phyloP scores from a whole-genome alignment of 805 yeast species.

The Ogataea saltuana region DNA sequence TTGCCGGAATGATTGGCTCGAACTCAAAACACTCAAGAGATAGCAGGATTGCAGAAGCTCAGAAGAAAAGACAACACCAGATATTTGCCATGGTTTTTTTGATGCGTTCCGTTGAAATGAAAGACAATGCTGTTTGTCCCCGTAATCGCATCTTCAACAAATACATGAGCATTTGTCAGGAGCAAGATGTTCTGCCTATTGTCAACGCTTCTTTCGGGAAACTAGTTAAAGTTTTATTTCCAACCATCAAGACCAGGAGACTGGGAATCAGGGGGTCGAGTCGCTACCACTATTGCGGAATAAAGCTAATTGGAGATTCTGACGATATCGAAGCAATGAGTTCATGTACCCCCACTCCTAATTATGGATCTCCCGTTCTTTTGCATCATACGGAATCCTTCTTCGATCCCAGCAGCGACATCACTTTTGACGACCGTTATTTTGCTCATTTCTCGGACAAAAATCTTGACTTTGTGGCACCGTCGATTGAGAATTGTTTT shows the following conservation, averaged over 20 bases:
- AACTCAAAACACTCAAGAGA: slow-evolving; percentile 20
- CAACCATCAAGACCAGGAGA: slow-evolving; percentile 70
- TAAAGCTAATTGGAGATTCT: slow-evolving; percentile 46
- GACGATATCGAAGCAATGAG: slow-evolving; percentile 27
- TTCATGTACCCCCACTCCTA: slow-evolving; percentile 16
- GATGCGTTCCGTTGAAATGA: slow-evolving; percentile 57
- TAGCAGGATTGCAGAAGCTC: slow-evolving; percentile 23
- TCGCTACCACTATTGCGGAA: slow-evolving; percentile 84
- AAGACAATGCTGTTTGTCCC: slow-evolving; percentile 56
- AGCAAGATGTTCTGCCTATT: slow-evolving; percentile 54
- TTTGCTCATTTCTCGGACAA: slow-evolving; percentile 15
- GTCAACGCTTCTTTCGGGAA: slow-evolving; percentile 82
- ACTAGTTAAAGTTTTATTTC: slow-evolving; percentile 63
- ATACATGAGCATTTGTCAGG: slow-evolving; percentile 59
- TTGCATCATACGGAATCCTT: slow-evolving; percentile 5
- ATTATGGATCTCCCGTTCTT: slow-evolving; percentile 18
- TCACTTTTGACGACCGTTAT: slow-evolving; percentile 16
- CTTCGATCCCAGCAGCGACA: slow-evolving; percentile 3
- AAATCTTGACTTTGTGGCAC: slow-evolving; percentile 17
- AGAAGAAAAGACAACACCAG: slow-evolving; percentile 63
- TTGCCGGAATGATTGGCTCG: slow-evolving; percentile 17
- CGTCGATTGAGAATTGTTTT: slow-evolving; percentile 16
- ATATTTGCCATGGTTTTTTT: slow-evolving; percentile 83
- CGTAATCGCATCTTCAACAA: slow-evolving; percentile 68
- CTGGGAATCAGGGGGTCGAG: slow-evolving; percentile 82